Percentiles rank a stretch among this genome's conserved stretches.
Conservation (phyloP, 805 yeast genomes). For the Ogataea minuta region DNA sequence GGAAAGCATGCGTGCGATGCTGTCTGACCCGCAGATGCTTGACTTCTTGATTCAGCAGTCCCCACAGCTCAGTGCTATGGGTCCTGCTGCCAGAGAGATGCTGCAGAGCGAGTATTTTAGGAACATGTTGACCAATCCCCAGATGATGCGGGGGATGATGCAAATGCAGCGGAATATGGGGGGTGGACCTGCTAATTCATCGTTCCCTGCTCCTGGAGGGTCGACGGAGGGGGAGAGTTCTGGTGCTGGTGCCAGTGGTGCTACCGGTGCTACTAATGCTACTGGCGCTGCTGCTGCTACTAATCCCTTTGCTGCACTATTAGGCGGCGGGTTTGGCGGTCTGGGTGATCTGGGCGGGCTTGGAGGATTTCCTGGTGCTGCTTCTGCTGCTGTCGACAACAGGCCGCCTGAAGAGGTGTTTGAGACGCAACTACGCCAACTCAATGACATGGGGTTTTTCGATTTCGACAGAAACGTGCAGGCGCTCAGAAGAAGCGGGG, state of each 20-base stretch:
- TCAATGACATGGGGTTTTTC: conserved; percentile 82
- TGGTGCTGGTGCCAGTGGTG: conserved; percentile 18
- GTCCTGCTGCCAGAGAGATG: conserved; percentile 85
- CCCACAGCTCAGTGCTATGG: conserved; percentile 82
- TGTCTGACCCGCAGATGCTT: conserved; percentile 84
- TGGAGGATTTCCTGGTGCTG: conserved; percentile 47
- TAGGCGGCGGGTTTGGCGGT: conserved; percentile 30
- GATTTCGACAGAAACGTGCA: conserved; percentile 90
- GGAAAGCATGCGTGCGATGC: conserved; percentile 77
- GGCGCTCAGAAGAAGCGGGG: conserved; percentile 93
- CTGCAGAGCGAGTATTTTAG: conserved; percentile 81
- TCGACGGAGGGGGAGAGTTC: conserved; percentile 22
- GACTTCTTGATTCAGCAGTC: conserved; percentile 78
- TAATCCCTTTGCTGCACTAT: conserved; percentile 47
- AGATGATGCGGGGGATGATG: conserved; percentile 79
- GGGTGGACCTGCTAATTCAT: conserved; percentile 29
- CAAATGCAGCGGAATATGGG: conserved; percentile 59
- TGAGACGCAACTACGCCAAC: conserved; percentile 67
- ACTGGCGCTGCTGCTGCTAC: conserved; percentile 15
- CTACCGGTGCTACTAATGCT: conserved; percentile 18
- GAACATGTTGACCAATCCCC: conserved; percentile 79
- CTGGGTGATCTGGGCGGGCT: conserved; percentile 42
- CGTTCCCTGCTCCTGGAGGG: conserved; percentile 53
- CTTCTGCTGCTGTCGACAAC: conserved; percentile 60
- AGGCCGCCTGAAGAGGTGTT: conserved; percentile 82